Evolutionary conservation across 75 land plant species (phyloP).

Genomic region (Selaginella moellendorffii): DNA sequence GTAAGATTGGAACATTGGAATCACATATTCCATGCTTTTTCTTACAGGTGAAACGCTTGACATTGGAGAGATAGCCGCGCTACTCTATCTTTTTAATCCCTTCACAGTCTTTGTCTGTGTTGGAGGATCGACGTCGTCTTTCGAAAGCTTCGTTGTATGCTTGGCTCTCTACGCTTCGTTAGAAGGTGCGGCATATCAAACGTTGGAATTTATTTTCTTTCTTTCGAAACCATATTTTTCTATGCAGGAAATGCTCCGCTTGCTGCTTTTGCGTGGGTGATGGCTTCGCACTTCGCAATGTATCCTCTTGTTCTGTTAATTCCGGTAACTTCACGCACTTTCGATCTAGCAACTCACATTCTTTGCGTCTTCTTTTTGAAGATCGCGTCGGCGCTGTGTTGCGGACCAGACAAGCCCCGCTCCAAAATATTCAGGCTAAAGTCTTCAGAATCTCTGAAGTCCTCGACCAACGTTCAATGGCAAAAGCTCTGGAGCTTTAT

Average conservation of each 20-base stretch:
- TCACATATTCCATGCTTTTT: not conserved
- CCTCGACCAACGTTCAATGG: slow-evolving; percentile 26
- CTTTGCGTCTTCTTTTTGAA: slow-evolving; percentile 13
- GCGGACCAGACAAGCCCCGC: slow-evolving; percentile 66
- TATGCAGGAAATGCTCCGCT: slow-evolving; percentile 48
- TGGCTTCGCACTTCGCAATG: slow-evolving; percentile 71
- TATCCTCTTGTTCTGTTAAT: slow-evolving; percentile 60
- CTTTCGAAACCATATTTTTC: not conserved
- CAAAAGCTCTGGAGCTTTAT: slow-evolving; percentile 28
- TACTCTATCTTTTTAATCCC: slow-evolving; percentile 80
- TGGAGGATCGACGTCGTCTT: slow-evolving; percentile 61
- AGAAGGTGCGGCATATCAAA: not conserved
- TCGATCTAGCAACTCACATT: not conserved
- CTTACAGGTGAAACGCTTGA: slow-evolving; percentile 4
- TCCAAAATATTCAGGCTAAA: slow-evolving; percentile 24
- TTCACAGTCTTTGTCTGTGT: slow-evolving; percentile 64
- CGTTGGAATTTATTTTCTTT: not conserved
- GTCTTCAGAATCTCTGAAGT: not conserved
- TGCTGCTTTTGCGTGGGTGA: slow-evolving; percentile 77
- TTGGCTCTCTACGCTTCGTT: slow-evolving; percentile 61
- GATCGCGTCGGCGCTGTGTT: slow-evolving; percentile 47
- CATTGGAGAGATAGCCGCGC: slow-evolving; percentile 64
- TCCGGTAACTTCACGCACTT: slow-evolving; percentile 30
- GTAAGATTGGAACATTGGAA: no score
- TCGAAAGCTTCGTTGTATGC: slow-evolving; percentile 53